A percentile compares a stretch with the other conserved stretches of the same genome.
Conservation (phyloP, 352 stramenopile genomes). For the Phytophthora megakarya region DNA sequence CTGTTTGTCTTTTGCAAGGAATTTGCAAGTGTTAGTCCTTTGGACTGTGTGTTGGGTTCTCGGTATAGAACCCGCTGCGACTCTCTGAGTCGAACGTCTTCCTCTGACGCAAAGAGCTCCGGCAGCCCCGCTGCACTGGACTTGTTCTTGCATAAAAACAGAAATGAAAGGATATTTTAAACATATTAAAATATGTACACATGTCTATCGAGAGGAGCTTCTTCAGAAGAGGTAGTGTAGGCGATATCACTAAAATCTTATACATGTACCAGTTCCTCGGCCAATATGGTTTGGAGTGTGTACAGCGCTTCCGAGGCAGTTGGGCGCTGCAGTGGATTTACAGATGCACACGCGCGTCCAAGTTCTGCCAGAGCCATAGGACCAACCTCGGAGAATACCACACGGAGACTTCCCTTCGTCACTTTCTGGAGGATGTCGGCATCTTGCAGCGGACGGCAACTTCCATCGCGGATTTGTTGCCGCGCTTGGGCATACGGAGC, state of each 20-base stretch:
- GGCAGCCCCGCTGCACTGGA: too few relatives aligned
- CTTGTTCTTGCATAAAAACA: conserved; percentile 3
- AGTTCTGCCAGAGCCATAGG: conserved; percentile 32
- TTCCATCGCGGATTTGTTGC: conserved; percentile 21
- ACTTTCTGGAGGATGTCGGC: conserved; percentile 42
- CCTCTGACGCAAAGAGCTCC: too few relatives aligned
- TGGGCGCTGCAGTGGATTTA: conserved; percentile 35
- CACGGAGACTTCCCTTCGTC: conserved; percentile 35
- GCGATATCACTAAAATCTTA: too few relatives aligned
- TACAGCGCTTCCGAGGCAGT: conserved; percentile 41
- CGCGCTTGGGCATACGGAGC: conserved; percentile 32
- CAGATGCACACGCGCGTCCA: conserved; percentile 27
- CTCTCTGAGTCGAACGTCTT: too few relatives aligned
- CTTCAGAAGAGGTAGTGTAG: too few relatives aligned
- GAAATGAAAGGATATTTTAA: conserved; percentile 14
- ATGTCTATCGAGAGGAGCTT: conserved; percentile 21
- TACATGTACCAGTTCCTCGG: conserved; percentile 22
- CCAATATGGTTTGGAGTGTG: conserved; percentile 40
- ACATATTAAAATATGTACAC: conserved; percentile 17
- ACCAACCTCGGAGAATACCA: conserved; percentile 31
- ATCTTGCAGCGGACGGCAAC: conserved; percentile 27
- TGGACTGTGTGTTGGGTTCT: too few relatives aligned
- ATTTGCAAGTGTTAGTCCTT: not conserved
- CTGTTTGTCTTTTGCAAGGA: too few relatives aligned
- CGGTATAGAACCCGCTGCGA: too few relatives aligned